phyloP scores from a whole-genome alignment of 768 basidiomycete species.

The Hericium rajendrae region DNA sequence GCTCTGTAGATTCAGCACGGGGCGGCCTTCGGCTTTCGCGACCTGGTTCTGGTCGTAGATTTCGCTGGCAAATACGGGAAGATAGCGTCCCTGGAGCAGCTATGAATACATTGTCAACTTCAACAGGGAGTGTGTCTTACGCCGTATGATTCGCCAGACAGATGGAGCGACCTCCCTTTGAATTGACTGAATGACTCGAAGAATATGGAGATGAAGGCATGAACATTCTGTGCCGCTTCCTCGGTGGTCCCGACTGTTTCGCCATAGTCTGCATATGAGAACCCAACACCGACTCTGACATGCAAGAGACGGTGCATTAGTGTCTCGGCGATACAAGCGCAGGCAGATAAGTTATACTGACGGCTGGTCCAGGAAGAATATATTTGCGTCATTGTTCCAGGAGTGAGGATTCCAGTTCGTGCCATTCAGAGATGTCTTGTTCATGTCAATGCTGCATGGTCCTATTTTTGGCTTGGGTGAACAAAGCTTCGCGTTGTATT shows the following conservation, averaged over 20 bases:
- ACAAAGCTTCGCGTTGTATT: too few relatives aligned
- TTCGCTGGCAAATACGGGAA: constrained; percentile 67
- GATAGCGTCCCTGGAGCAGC: constrained; percentile 46
- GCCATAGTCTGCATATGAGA: constrained; percentile 61
- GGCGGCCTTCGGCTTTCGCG: constrained; percentile 39
- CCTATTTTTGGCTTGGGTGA: constrained; percentile 26
- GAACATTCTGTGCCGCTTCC: constrained; percentile 67
- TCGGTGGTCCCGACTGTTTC: constrained; percentile 68
- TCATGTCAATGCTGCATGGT: constrained; percentile 51
- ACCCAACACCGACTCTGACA: constrained; percentile 58
- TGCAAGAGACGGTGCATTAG: not conserved
- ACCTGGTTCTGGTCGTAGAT: constrained; percentile 64
- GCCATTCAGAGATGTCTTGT: constrained; percentile 42
- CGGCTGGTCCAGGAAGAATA: constrained; percentile 65
- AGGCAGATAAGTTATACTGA: not conserved
- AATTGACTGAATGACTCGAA: constrained; percentile 73
- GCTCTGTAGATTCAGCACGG: constrained; percentile 53
- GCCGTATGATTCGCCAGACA: constrained; percentile 68
- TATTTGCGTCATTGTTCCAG: constrained; percentile 59
- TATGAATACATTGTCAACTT: not conserved
- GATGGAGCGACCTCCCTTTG: constrained; percentile 55
- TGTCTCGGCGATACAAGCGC: not conserved
- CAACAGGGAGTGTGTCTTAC: constrained; percentile 28
- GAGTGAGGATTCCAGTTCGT: constrained; percentile 55
- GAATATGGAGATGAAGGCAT: constrained; percentile 70